Evolutionary conservation across 495 filamentous ascomycete species (phyloP).

Genomic region (Xylaria palmicola): DNA sequence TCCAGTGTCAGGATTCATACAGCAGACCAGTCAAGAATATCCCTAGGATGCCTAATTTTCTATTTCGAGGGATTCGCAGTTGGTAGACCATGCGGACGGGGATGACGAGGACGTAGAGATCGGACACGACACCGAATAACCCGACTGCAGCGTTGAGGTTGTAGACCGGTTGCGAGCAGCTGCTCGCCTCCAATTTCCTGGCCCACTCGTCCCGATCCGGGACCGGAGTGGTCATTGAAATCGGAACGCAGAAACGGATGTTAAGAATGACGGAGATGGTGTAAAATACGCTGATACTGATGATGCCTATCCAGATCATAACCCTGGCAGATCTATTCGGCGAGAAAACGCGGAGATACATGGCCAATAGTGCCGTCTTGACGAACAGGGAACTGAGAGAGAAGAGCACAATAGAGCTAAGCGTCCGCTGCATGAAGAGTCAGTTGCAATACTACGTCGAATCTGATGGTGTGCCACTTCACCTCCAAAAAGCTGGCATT

Average conservation of each 20-base stretch:
- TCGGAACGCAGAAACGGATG: constrained; percentile 10
- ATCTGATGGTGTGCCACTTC: neutral
- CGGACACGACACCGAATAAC: constrained; percentile 14
- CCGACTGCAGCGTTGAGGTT: constrained; percentile 14
- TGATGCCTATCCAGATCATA: constrained; percentile 16
- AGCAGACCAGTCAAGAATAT: constrained; percentile 19
- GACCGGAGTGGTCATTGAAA: neutral
- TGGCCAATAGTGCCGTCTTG: constrained; percentile 16
- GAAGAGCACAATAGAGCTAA: constrained; percentile 10
- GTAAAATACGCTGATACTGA: constrained; percentile 11
- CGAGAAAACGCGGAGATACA: constrained; percentile 20
- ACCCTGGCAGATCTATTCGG: constrained; percentile 9
- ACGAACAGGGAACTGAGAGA: constrained; percentile 13
- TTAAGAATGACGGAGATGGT: constrained; percentile 1
- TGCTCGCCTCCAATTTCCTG: constrained; percentile 11
- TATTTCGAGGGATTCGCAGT: constrained; percentile 2
- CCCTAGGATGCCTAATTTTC: constrained; percentile 13
- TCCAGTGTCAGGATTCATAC: neutral
- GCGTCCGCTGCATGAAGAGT: neutral
- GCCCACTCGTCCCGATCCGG: constrained; percentile 4
- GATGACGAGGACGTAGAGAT: constrained; percentile 21
- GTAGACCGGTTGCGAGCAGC: constrained; percentile 10
- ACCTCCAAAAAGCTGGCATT: constrained; percentile 8
- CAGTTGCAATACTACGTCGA: neutral
- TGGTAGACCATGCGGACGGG: constrained; percentile 16